Conservation (phyloP, 345 rosid species). For the Sisymbrium altissimum region DNA sequence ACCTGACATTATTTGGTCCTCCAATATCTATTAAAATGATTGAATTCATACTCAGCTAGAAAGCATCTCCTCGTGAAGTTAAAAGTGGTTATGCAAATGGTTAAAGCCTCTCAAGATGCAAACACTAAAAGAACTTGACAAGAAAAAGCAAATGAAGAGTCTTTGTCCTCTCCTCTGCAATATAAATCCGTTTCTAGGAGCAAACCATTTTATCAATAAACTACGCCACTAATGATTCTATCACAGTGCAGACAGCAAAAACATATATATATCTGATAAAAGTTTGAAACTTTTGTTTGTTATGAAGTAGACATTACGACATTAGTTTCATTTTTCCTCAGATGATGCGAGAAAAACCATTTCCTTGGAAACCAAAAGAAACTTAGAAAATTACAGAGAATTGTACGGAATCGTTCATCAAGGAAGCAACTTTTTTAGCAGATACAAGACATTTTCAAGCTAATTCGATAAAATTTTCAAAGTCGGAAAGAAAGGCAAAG, state of each 20-base stretch:
- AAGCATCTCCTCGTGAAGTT: background rate
- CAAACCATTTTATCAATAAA: background rate
- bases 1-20: constrained; percentile 57
- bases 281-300: no score
- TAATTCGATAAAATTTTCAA: background rate
- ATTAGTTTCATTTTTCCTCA: no score
- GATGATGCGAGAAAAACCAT: no score
- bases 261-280: background rate
- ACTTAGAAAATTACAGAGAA: background rate
- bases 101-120: background rate
- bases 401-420: background rate
- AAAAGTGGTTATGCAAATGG: background rate
- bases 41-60: constrained; percentile 18
- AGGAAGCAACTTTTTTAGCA: background rate
- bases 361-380: background rate
- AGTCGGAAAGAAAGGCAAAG: background rate
- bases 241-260: background rate
- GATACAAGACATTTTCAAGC: background rate
- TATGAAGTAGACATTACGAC: no score
- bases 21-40: constrained; percentile 56
- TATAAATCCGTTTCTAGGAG: background rate
- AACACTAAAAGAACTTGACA: background rate
- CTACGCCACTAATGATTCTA: background rate
- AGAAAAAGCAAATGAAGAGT: background rate
- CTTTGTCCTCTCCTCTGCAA: background rate